Evolutionary conservation across 257 asterid genomes (phyloP).

Genomic region (Solanum gandarillasii): DNA sequence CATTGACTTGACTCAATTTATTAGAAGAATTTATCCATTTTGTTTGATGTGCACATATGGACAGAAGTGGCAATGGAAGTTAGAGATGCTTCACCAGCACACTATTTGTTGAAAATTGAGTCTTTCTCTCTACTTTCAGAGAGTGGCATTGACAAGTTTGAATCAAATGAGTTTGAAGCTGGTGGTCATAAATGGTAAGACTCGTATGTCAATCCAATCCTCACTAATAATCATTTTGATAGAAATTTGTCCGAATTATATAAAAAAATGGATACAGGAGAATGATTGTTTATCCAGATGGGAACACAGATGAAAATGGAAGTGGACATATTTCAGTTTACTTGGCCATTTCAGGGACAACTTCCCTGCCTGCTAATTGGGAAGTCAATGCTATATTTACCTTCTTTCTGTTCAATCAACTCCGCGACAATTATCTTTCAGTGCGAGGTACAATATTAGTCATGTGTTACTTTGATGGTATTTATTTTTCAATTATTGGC

Average conservation of each 20-base stretch:
- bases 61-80: no score
- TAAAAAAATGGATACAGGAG: no score
- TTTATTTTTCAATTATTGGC: no score
- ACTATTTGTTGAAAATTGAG: background rate
- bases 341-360: background rate
- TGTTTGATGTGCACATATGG: no score
- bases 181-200: background rate
- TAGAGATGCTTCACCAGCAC: background rate
- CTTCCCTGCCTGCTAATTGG: background rate
- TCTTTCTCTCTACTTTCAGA: background rate
- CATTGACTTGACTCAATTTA: no score
- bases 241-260: no score
- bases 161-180: background rate
- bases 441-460: background rate
- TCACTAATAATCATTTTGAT: no score
- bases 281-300: no score
- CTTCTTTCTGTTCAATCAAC: slow-evolving; percentile 10
- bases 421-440: background rate
- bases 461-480: no score
- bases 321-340: no score
- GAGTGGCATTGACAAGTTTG: background rate
- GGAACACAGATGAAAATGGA: no score
- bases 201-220: background rate
- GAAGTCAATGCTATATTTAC: background rate
- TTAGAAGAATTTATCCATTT: no score